These are phyloP conservation scores for Stephania yunnanensis DNA, from an alignment of 164 flowering plant genomes.

Conservation along the genomic window DNA sequence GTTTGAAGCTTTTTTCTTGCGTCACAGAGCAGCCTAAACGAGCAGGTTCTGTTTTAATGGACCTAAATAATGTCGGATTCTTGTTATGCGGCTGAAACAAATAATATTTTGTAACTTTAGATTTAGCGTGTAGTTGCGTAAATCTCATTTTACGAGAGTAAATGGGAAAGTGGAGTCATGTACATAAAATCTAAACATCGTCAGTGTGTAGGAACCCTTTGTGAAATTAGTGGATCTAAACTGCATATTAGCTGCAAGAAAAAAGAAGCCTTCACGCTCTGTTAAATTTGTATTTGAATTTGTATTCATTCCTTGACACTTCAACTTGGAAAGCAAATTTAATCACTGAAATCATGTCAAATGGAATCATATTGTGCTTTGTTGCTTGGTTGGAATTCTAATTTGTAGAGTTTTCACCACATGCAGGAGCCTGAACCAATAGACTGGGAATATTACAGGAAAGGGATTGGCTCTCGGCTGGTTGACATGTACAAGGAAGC, in stretches of 20 bases:
- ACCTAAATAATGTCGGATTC: neutral
- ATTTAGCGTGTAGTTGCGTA: neutral
- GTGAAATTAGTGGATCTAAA: no score
- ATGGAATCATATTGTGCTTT: neutral
- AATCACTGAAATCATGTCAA: neutral
- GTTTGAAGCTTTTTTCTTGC: neutral
- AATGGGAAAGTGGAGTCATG: no score
- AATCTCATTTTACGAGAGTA: no score
- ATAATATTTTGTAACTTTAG: neutral
- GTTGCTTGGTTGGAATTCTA: neutral
- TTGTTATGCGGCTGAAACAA: neutral
- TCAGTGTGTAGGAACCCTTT: no score
- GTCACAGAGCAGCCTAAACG: neutral
- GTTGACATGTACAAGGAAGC: conserved; percentile 96
- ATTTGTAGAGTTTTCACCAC: neutral
- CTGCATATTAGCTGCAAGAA: no score
- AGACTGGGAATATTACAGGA: conserved; percentile 96
- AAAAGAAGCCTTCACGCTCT: no score
- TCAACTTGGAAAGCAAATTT: neutral
- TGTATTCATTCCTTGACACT: neutral
- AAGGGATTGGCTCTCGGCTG: conserved; percentile 80
- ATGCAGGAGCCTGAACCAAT: conserved; percentile 94
- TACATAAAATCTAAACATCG: no score
- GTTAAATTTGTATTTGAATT: no score
- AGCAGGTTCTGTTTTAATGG: neutral